Conservation (phyloP, 805 yeast species). For the Diddensiella santjacobensis region DNA sequence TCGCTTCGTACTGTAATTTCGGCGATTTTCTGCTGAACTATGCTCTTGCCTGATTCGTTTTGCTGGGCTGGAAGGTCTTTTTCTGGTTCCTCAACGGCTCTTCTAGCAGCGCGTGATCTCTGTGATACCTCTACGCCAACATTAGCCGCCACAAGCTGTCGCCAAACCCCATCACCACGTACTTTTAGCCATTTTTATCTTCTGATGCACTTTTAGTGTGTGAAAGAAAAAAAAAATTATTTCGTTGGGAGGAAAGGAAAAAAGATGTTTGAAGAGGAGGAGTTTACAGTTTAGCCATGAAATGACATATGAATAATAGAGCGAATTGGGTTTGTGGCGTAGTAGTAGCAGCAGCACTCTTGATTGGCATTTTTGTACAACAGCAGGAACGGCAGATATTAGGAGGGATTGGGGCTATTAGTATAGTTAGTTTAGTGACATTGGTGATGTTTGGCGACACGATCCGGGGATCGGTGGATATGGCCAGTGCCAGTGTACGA, state of each 20-base stretch:
- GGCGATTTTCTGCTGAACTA: constrained; percentile 26
- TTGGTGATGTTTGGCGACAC: constrained; percentile 31
- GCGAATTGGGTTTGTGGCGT: too few species aligned
- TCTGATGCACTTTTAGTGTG: too few species aligned
- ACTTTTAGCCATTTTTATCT: not conserved
- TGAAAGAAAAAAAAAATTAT: too few species aligned
- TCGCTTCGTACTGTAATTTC: constrained; percentile 25
- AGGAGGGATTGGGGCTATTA: constrained; percentile 1
- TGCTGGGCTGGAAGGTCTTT: not conserved
- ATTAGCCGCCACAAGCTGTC: too few species aligned
- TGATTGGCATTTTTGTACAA: too few species aligned
- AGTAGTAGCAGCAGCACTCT: too few species aligned
- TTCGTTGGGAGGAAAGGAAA: too few species aligned
- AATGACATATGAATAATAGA: too few species aligned
- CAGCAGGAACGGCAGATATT: too few species aligned
- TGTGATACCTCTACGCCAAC: not conserved
- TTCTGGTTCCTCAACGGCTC: not conserved
- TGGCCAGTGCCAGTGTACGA: constrained; percentile 30
- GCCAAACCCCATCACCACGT: too few species aligned
- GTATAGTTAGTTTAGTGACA: constrained; percentile 3
- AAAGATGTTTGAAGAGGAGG: too few species aligned
- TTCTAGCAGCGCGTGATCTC: not conserved
- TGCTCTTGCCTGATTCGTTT: constrained; percentile 20
- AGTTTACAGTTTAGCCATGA: too few species aligned
- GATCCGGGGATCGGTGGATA: constrained; percentile 32